Evolutionary conservation across 2,329 filamentous ascomycete species (phyloP), one percentile per base, ranked within the genome.

Genomic region (Sordariomycetes sp.): DNA sequence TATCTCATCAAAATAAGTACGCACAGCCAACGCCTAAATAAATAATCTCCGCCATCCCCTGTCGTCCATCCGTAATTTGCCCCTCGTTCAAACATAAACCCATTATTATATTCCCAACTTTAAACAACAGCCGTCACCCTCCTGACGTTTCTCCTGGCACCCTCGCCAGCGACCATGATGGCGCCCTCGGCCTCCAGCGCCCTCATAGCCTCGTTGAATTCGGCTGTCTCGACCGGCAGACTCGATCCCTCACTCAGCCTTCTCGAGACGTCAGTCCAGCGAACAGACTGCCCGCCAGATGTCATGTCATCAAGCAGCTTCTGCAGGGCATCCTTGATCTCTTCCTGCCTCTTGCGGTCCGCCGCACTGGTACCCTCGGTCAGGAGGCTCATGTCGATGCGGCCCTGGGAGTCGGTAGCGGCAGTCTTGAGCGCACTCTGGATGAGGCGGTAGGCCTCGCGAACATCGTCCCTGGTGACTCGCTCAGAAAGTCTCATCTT

Each of bases 301-400:
- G 81, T 79, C 61, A 94, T 72, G 46, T 94, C 87, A 51, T 96
- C 90, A 10, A 98, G 58, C 15, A 87, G 64, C 21, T 63, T 65
- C 21, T 94, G 55, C 1, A 94, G 68, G 0, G 82, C 87, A 37
- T 73, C 75, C 68, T 93, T 94, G 49, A 98, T 64, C 54, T 95
- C 88, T 25, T 82, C 79, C 53, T 80, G 83, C 43, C 86, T 70
- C 53, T 85, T 79, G 33, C 92, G 71, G 56, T 96, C 92, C n/a
- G 79, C 79, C 1, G 86, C 79, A 46, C 82, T 87, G 3, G 86
- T 93, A n/a, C 92, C 92, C 53, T 96, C 92, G 0, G 88, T 95
- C 42, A 98, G 68, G 32, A 98, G 67, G 36, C 84, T 83, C 92
- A 98, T 96, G 54, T 98, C 92, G 50, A 98, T 96, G 37, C 94